Conservation (phyloP, 129 eudicot species). For the Helianthus tuberosus region DNA sequence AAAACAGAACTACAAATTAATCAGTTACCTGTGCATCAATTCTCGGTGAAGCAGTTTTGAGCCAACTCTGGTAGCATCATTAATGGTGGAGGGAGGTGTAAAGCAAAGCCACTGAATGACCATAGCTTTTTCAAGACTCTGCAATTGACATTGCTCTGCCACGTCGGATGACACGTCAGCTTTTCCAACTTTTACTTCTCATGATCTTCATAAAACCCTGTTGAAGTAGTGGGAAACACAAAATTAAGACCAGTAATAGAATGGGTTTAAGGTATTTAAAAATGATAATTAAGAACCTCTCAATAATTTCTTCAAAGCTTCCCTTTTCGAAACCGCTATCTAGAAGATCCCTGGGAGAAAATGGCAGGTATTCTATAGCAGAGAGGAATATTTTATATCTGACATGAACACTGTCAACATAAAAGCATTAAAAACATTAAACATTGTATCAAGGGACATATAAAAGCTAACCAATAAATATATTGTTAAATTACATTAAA, state of each 20-base stretch:
- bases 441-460: background rate
- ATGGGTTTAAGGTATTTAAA: slow-evolving; percentile 1
- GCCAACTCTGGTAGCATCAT: slow-evolving; percentile 59
- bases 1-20: background rate
- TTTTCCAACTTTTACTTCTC: slow-evolving; percentile 62
- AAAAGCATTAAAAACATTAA: slow-evolving; percentile 23
- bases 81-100: slow-evolving; percentile 90
- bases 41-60: slow-evolving; percentile 73
- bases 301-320: slow-evolving; percentile 93
- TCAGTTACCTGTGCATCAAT: slow-evolving; percentile 72
- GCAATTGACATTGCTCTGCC: slow-evolving; percentile 82
- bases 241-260: slow-evolving; percentile 1
- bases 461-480: background rate
- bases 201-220: slow-evolving; percentile 88
- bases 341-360: slow-evolving; percentile 68
- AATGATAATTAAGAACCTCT: slow-evolving; percentile 52
- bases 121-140: slow-evolving; percentile 85
- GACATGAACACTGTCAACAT: slow-evolving; percentile 70
- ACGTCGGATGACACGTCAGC: slow-evolving; percentile 62
- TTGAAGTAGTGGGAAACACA: slow-evolving; percentile 14
- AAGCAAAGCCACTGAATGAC: slow-evolving; percentile 97
- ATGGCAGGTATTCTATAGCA: slow-evolving; percentile 88
- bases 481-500: background rate
- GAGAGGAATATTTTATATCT: slow-evolving; percentile 81
- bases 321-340: slow-evolving; percentile 79